Evolutionary conservation across 2,329 filamentous ascomycete genomes (phyloP).

Genomic region (Zymoseptoria crescenta): DNA sequence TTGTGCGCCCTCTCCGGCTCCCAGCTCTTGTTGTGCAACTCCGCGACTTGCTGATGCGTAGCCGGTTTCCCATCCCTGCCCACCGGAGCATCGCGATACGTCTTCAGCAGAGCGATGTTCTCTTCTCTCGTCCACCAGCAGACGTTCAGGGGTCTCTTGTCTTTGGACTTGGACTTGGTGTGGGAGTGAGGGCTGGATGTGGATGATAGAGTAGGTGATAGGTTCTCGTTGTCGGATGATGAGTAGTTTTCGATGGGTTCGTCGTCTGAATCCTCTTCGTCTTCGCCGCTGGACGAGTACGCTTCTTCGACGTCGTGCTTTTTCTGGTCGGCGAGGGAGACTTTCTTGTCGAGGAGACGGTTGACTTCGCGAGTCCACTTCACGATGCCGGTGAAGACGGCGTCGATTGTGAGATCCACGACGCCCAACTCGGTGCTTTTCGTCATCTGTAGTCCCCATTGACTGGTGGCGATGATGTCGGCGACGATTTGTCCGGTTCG

Average conservation of each 20-base stretch:
- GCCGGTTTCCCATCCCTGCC: not conserved
- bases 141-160: not conserved
- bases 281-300: not conserved
- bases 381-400: not conserved
- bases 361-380: not conserved
- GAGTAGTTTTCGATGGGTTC: not conserved
- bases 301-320: not conserved
- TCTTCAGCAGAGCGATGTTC: not conserved
- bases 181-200: not conserved
- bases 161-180: not conserved
- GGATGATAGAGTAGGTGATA: not conserved
- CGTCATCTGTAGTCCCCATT: not conserved
- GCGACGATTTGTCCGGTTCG: not conserved
- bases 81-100: not conserved
- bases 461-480: not conserved
- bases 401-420: not conserved
- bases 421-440: not conserved
- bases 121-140: not conserved
- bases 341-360: not conserved
- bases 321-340: not conserved
- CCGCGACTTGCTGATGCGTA: not conserved
- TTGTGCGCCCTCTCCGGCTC: not conserved
- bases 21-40: not conserved
- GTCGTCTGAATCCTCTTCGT: not conserved
- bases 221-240: not conserved